These are phyloP conservation scores for Yarrowia sp. DNA, from an alignment of 805 yeast species.

Conservation along the genomic window DNA sequence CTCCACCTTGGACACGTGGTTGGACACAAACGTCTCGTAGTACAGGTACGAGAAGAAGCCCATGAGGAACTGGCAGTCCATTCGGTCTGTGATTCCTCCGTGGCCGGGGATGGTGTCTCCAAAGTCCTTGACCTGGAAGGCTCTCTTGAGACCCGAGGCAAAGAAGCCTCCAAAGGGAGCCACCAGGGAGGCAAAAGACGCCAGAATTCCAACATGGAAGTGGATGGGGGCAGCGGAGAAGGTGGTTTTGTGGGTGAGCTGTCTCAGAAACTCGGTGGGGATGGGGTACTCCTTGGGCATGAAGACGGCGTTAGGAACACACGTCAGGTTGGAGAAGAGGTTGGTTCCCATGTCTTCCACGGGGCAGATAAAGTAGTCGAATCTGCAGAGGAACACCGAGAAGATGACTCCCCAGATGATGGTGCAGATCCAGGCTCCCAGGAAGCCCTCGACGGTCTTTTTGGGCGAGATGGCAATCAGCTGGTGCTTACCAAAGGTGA, in stretches of 20 bases:
- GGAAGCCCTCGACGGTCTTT: conserved; percentile 94
- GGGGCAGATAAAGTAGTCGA: conserved; percentile 83
- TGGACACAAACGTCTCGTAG: conserved; percentile 86
- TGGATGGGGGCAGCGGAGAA: conserved; percentile 79
- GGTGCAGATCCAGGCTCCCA: conserved; percentile 97
- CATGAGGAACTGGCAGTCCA: conserved; percentile 97
- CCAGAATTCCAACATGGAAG: conserved; percentile 78
- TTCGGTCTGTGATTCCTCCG: conserved; percentile 96
- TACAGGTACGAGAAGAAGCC: conserved; percentile 91
- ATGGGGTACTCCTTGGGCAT: conserved; percentile 71
- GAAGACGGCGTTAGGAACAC: conserved; percentile 89
- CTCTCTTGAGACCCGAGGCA: conserved; percentile 95
- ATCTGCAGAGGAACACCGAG: conserved; percentile 59
- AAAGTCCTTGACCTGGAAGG: conserved; percentile 93
- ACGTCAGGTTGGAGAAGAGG: conserved; percentile 58
- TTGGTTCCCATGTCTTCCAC: conserved; percentile 56
- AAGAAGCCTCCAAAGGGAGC: conserved; percentile 99
- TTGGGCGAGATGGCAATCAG: conserved; percentile 92
- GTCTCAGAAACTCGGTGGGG: conserved; percentile 60
- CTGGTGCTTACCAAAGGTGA: conserved; percentile 90
- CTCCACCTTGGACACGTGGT: conserved; percentile 56
- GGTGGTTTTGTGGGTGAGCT: conserved; percentile 45
- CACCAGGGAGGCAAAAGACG: conserved; percentile 92
- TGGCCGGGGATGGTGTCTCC: conserved; percentile 99
- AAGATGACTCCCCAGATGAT: conserved; percentile 66